Conservation (phyloP, 257 asterid species). For the Solanum microdontum region DNA sequence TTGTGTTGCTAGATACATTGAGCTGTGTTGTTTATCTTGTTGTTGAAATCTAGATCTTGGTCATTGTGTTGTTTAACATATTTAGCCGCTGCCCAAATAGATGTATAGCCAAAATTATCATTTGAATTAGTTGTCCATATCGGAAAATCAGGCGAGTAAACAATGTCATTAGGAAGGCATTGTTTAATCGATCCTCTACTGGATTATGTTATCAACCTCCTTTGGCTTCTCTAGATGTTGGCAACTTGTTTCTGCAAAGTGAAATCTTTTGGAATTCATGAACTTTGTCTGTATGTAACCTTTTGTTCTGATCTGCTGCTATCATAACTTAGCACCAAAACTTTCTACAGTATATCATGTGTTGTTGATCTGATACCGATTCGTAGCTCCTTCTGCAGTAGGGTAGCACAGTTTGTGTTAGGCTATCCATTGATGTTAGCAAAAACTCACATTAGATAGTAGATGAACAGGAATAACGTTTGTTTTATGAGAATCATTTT, state of each 20-base stretch:
- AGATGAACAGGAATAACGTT: not conserved
- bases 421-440: not conserved
- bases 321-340: not conserved
- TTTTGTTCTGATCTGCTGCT: not conserved
- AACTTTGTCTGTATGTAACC: not conserved
- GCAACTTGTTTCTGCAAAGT: not conserved
- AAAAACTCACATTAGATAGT: not conserved
- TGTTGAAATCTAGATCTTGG: not conserved
- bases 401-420: not conserved
- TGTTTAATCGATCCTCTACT: not conserved
- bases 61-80: too few species aligned
- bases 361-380: not conserved
- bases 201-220: not conserved
- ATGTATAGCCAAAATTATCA: not conserved
- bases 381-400: not conserved
- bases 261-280: not conserved
- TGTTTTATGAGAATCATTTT: too few species aligned
- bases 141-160: not conserved
- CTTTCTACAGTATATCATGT: not conserved
- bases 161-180: not conserved
- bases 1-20: not conserved
- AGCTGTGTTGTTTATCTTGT: not conserved
- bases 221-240: not conserved
- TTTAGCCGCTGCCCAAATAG: too few species aligned
- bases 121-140: not conserved